Evolutionary conservation across 345 rosid genomes (phyloP).

Genomic region (Theobroma cacao): DNA sequence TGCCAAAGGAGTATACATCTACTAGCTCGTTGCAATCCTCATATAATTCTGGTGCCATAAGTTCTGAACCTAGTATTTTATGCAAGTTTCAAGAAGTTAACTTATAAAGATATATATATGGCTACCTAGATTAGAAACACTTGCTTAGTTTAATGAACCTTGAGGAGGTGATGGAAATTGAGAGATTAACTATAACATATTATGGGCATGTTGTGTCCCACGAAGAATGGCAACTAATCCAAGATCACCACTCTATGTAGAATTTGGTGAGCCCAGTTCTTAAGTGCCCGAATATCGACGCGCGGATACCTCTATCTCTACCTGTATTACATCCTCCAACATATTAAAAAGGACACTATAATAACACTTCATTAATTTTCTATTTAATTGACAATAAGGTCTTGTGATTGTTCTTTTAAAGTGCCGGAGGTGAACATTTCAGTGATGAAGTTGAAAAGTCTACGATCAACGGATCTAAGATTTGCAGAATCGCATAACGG

Average conservation of each 20-base stretch:
- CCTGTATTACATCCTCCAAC: constrained; percentile 36
- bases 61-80: constrained; percentile 72
- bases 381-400: background rate
- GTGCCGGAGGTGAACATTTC: constrained; percentile 96
- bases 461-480: constrained; percentile 71
- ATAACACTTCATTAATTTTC: background rate
- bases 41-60: constrained; percentile 97
- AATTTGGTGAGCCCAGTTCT: constrained; percentile 91
- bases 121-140: no score
- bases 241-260: constrained; percentile 79
- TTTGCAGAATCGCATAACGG: constrained; percentile 60
- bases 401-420: constrained; percentile 53
- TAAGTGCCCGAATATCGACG: constrained; percentile 69
- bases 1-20: constrained; percentile 88
- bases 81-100: no score
- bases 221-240: constrained; percentile 89
- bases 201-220: constrained; percentile 70
- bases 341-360: constrained; percentile 2
- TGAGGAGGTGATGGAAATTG: background rate
- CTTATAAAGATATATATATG: background rate
- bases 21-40: constrained; percentile 94
- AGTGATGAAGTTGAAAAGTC: constrained; percentile 90
- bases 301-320: constrained; percentile 60
- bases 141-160: no score
- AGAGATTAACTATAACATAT: constrained; percentile 70